Evolutionary conservation across 2,329 filamentous ascomycete species (phyloP), one percentile per base, ranked within the genome.

Genomic region (Diaporthe batatas): DNA sequence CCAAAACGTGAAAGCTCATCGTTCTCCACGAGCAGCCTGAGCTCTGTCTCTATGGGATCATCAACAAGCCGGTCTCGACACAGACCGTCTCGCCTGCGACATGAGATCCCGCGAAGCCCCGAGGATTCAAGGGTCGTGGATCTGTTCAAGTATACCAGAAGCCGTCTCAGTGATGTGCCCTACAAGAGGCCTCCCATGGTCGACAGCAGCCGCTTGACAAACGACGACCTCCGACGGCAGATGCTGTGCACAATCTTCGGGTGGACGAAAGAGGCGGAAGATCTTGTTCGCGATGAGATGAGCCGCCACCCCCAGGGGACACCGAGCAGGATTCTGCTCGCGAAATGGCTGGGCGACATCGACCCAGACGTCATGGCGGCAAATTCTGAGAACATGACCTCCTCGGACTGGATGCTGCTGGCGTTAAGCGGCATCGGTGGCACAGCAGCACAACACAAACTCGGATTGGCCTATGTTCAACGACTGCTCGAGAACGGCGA

Each of bases 171-270:
- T 74, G 94, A 98, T 75, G 90, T 98, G 5, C 92, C 94, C 0
- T 97, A 97, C 80, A 91, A 92, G 77, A 90, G 92, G 62, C 90
- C 91, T 0, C 87, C 91, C 18, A 82, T 86, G 1, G 77, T 86
- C 18, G 88, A 92, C 75, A 87, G 90, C 71, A 82, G 85, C 3
- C 88, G 87, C 36, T 83, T 94, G 32, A 93, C 92, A 3, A 92
- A 91, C 74, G 93, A 98, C 77, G 92, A 97, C 76, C 87, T 98
- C 57, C 91, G 96, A 62, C 89, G 89, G 59, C 95, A 98, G 81
- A 98, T 99, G 95, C 88, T 99, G 6, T 94, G 89, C 76, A 93
- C 95, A 7, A 95, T 99, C 2, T 99, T 99, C 81, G 96, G 96
- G 3, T 99, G 96, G 95, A 92, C 96, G 68, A 91, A 92, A 71